Percentiles rank a stretch among this genome's conserved stretches.
These are phyloP conservation scores for Cucurbita ficifolia DNA, from an alignment of 306 rosid species.

Conservation along the genomic window DNA sequence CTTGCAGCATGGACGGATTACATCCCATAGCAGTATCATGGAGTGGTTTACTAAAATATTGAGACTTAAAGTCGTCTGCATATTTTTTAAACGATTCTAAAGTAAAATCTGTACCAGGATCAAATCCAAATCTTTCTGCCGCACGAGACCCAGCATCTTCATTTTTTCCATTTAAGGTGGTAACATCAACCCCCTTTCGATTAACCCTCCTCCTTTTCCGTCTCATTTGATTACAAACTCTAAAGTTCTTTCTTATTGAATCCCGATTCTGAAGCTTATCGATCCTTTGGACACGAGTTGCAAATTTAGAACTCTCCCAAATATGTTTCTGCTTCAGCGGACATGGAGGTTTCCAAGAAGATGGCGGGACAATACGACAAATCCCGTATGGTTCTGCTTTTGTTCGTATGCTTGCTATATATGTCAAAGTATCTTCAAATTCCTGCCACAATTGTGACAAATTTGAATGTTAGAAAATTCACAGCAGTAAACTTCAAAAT, in stretches of 20 bases:
- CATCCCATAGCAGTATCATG: conserved; percentile 24
- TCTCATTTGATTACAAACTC: conserved; percentile 40
- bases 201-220: conserved; percentile 76
- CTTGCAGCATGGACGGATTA: conserved; percentile 17
- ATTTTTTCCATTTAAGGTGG: conserved; percentile 21
- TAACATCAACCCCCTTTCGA: conserved; percentile 55
- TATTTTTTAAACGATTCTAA: conserved; percentile 64
- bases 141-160: conserved; percentile 37
- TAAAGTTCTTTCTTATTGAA: conserved; percentile 47
- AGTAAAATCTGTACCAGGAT: conserved; percentile 90
- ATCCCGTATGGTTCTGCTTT: conserved; percentile 85
- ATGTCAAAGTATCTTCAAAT: conserved; percentile 75
- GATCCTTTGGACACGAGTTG: conserved; percentile 88
- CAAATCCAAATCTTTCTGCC: conserved; percentile 89
- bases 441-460: conserved; percentile 40
- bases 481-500: background rate
- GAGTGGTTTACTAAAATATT: conserved; percentile 49
- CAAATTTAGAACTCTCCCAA: conserved; percentile 76
- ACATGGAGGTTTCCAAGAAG: conserved; percentile 94
- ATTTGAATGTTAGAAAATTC: conserved; percentile 20
- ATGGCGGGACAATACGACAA: conserved; percentile 94
- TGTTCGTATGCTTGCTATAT: conserved; percentile 67
- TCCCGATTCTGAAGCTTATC: conserved; percentile 91
- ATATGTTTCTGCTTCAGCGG: conserved; percentile 55
- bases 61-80: conserved; percentile 66